Conservation (phyloP, 345 rosid species). For the Triadica sebifera region DNA sequence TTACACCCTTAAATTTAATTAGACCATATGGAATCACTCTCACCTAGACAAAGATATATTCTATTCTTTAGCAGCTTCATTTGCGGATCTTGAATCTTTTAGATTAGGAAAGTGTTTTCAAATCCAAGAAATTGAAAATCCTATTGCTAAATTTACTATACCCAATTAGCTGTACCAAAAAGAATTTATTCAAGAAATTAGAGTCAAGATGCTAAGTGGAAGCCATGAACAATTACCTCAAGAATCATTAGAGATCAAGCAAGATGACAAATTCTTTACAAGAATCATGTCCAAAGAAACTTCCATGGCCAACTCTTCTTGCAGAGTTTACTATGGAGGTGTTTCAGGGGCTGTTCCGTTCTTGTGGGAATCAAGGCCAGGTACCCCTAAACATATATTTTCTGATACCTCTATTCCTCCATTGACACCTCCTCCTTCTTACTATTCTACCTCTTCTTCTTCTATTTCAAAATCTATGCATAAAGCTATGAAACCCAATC, state of each 20-base stretch:
- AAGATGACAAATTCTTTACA: slow-evolving; percentile 49
- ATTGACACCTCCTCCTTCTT: slow-evolving; percentile 61
- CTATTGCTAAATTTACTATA: neutral
- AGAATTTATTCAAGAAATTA: neutral
- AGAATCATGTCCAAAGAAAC: slow-evolving; percentile 63
- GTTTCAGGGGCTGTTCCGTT: slow-evolving; percentile 62
- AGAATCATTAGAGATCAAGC: slow-evolving; percentile 34
- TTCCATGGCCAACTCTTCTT: slow-evolving; percentile 54
- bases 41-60: neutral
- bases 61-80: slow-evolving; percentile 23
- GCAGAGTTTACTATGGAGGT: slow-evolving; percentile 71
- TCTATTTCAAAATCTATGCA: too few relatives aligned
- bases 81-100: slow-evolving; percentile 32
- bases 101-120: slow-evolving; percentile 8
- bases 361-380: slow-evolving; percentile 80
- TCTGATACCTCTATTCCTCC: slow-evolving; percentile 39
- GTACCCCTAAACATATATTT: slow-evolving; percentile 64
- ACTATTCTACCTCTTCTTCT: slow-evolving; percentile 37
- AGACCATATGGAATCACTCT: neutral
- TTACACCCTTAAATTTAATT: slow-evolving; percentile 7
- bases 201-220: slow-evolving; percentile 23
- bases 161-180: neutral
- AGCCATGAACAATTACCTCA: slow-evolving; percentile 11
- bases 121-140: neutral
- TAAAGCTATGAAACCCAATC: too few relatives aligned